phyloP scores from a whole-genome alignment of 192 early-diverging fungal genomes.

The Backusella morwellensis region DNA sequence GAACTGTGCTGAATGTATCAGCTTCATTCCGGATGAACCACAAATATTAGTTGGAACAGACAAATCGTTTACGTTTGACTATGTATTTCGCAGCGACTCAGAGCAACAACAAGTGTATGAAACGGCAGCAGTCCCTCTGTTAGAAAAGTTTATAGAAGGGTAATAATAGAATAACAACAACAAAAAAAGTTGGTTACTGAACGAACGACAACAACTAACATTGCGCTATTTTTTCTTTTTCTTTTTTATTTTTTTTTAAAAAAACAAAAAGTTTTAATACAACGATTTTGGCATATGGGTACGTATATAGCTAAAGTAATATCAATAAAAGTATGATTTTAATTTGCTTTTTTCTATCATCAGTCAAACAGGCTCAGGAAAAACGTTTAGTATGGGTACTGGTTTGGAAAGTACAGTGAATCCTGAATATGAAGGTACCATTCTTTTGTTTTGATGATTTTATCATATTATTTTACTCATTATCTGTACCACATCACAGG shows the following conservation, averaged over 20 bases:
- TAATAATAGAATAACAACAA: conserved; percentile 45
- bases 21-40: conserved; percentile 56
- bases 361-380: conserved; percentile 88
- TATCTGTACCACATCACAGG: conserved; percentile 35
- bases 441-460: not conserved
- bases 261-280: conserved; percentile 71
- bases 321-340: not conserved
- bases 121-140: conserved; percentile 53
- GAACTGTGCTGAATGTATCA: conserved; percentile 61
- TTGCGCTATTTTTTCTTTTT: conserved; percentile 14
- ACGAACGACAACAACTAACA: conserved; percentile 17
- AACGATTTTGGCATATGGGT: conserved; percentile 90
- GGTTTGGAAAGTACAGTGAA: conserved; percentile 36
- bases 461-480: conserved; percentile 9
- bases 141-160: conserved; percentile 74
- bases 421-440: conserved; percentile 26
- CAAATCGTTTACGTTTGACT: conserved; percentile 69
- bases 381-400: conserved; percentile 97
- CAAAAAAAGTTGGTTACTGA: not conserved
- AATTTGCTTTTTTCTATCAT: not conserved
- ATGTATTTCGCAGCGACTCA: conserved; percentile 56
- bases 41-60: conserved; percentile 62
- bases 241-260: conserved; percentile 28
- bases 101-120: conserved; percentile 62
- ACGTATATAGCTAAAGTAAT: not conserved